Base-by-base conservation (phyloP, 75 land plant genomes). In the Isoetes taiwanensis region DNA sequence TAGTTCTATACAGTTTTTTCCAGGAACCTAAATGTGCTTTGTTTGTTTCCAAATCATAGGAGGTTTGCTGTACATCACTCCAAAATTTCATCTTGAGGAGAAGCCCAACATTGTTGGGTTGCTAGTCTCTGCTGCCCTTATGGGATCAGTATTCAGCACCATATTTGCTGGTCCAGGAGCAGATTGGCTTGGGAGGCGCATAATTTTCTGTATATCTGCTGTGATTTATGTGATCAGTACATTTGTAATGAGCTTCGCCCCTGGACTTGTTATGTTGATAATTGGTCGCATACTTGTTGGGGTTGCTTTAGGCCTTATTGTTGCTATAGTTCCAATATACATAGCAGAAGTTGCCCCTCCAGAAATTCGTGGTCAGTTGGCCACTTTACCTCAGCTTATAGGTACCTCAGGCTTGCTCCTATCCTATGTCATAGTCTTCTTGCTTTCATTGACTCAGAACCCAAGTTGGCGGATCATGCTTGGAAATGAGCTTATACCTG, bases 381-480 rank as follows among this genome's bases (percentile, higher is more conserved):
- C 77, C 30, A 90, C 97, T 4, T 61, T 90, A n/a, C 93, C 97
- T 0, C 97, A 90, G 65, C 71, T 90, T 17, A 50, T 67, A 53
- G 97, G 97, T 28, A 80, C 84, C 25, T 52, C 26, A 33, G 97
- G 97, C 50, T 76, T 85, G 87, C 80, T 90, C 32, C 62, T 90
- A 26, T 76, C 97, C 2, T 90, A 90, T 40, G 84, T 86, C 48
- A 77, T 90, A 82, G 84, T 86, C 8, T 90, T 90, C 59, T 74
- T 76, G 16, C 67, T 90, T 79, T 90, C 97, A 8, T 62, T 90
- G 32, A 74, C 54, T 53, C 42, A 54, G 0, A 65, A 63, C 1
- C 84, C 83, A 6, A 77, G 67, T 55, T 90, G 97, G 97, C 75
- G 97, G 34, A n/a, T 79, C 40, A 90, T 90, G 87, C 75, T 90